These are phyloP conservation scores for Cladorrhinum samala DNA, from an alignment of 495 filamentous ascomycete genomes.

Conservation along the genomic window DNA sequence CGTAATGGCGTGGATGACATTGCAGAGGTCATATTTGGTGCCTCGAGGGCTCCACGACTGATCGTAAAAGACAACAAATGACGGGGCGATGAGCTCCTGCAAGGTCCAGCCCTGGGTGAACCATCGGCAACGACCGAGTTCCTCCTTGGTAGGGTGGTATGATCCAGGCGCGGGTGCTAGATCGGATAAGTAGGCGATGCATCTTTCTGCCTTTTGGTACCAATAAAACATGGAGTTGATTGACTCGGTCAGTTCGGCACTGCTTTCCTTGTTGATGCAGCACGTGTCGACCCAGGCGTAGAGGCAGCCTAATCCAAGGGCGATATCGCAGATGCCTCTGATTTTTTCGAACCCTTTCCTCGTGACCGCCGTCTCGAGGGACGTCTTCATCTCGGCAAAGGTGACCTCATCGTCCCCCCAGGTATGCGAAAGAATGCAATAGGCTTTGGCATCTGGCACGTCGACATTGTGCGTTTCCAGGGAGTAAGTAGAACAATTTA, in stretches of 20 bases:
- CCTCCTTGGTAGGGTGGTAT: background rate
- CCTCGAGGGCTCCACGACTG: conserved; percentile 20
- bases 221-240: conserved; percentile 47
- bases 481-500: conserved; percentile 1
- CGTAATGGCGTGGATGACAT: conserved; percentile 9
- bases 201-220: conserved; percentile 26
- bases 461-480: background rate
- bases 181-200: conserved; percentile 25
- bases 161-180: background rate
- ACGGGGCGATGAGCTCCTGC: conserved; percentile 29
- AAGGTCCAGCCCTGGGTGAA: conserved; percentile 33
- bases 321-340: background rate
- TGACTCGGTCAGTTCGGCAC: conserved; percentile 35
- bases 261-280: conserved; percentile 40
- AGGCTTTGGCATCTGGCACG: background rate
- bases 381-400: conserved; percentile 1
- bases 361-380: background rate
- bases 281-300: conserved; percentile 41
- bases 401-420: conserved; percentile 19
- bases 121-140: conserved; percentile 17
- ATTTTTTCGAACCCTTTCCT: conserved; percentile 8
- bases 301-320: background rate
- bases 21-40: conserved; percentile 15
- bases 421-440: conserved; percentile 18
- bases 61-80: conserved; percentile 25